Evolutionary conservation across 768 basidiomycete genomes (phyloP).

Genomic region (Tulasnella sp.): DNA sequence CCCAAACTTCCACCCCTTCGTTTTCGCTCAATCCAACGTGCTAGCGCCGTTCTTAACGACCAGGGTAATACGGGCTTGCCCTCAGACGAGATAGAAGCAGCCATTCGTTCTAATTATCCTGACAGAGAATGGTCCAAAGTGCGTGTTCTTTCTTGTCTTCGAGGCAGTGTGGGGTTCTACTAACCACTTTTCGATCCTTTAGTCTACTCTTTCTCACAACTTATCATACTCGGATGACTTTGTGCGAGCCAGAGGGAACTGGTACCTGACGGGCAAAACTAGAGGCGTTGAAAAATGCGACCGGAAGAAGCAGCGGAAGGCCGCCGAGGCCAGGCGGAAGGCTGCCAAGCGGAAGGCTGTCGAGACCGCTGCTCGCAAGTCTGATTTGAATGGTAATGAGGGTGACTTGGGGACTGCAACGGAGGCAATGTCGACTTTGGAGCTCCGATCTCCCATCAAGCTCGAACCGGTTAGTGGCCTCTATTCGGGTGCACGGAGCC

Average conservation of each 20-base stretch:
- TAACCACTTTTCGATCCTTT: not conserved
- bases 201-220: not conserved
- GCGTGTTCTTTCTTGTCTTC: not conserved
- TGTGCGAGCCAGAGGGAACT: not conserved
- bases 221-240: not conserved
- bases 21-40: too few relatives aligned
- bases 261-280: not conserved
- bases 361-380: too few relatives aligned
- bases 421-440: too few relatives aligned
- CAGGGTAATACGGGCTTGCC: not conserved
- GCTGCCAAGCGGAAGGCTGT: too few relatives aligned
- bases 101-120: not conserved
- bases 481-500: not conserved
- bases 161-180: not conserved
- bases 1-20: too few relatives aligned
- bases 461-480: not conserved
- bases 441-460: not conserved
- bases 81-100: not conserved
- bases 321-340: not conserved
- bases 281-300: not conserved
- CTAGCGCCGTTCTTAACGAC: not conserved
- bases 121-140: fast-evolving
- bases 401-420: not conserved
- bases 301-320: not conserved
- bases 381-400: not conserved